A percentile compares a stretch with the other conserved stretches of the same genome.
These are phyloP conservation scores for Tubosaeta sp. DNA, from an alignment of 768 basidiomycete genomes.

Conservation along the genomic window DNA sequence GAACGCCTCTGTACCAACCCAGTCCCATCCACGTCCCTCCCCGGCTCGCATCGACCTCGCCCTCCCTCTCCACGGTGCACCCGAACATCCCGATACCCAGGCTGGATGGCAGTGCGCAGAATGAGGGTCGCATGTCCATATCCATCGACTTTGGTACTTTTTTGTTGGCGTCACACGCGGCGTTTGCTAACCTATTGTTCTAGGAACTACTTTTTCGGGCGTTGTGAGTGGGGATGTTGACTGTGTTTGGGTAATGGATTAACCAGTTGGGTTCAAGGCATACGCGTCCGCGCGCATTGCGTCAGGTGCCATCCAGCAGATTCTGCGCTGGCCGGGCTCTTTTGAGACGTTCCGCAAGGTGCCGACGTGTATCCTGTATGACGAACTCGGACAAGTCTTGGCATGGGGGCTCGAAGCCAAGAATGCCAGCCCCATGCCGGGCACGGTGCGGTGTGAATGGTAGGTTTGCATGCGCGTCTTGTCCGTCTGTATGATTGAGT, in stretches of 20 bases:
- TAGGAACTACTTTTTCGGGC: slow-evolving; percentile 85
- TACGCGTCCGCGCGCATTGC: slow-evolving; percentile 84
- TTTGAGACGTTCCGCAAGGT: slow-evolving; percentile 84
- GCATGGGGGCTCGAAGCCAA: slow-evolving; percentile 90
- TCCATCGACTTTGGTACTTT: slow-evolving; percentile 77
- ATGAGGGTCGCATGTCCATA: slow-evolving; percentile 79
- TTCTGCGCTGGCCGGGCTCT: slow-evolving; percentile 81
- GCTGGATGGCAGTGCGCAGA: slow-evolving; percentile 24
- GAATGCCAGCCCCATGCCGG: slow-evolving; percentile 65
- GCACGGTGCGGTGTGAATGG: slow-evolving; percentile 59
- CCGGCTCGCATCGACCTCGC: slow-evolving; percentile 21
- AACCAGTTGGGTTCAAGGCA: slow-evolving; percentile 43
- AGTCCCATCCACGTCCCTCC: slow-evolving; percentile 23
- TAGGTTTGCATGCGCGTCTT: slow-evolving; percentile 11
- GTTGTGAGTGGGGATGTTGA: slow-evolving; percentile 51
- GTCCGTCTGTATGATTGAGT: background rate
- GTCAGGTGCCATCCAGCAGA: slow-evolving; percentile 76
- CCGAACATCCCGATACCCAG: slow-evolving; percentile 8
- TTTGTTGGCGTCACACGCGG: background rate
- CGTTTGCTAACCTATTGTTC: background rate
- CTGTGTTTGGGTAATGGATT: background rate
- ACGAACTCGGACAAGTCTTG: slow-evolving; percentile 64
- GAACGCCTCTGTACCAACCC: slow-evolving; percentile 26
- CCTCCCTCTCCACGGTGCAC: slow-evolving; percentile 13
- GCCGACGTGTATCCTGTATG: slow-evolving; percentile 82